Evolutionary conservation across 2,329 filamentous ascomycete species (phyloP), one percentile per base, ranked within the genome.

Genomic region (Aspergillus pseudotamarii): DNA sequence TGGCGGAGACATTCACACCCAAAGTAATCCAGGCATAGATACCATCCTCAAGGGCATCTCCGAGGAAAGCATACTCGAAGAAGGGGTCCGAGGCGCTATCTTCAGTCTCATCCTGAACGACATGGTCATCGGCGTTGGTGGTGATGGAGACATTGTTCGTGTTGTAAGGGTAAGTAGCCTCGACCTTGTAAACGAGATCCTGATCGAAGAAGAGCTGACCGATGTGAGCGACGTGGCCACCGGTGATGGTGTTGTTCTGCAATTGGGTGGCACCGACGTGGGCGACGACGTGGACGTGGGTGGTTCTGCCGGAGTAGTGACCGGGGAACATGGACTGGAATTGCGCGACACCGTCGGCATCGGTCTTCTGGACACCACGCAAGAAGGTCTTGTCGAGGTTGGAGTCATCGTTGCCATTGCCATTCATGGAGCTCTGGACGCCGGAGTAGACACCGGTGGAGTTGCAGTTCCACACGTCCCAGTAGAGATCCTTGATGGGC

Each of bases 161-260:
- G 48, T 61, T 70, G 56, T 71, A 71, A 2, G 84, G 83, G 3
- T 72, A 65, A 1, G 76, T 78, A 3, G 73, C 73, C 66, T 86
- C 82, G 57, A 89, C 83, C 48, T 78, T 65, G 30, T 66, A 68
- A 66, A 85, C 80, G 19, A 89, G 80, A 61, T 79, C 77, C 71
- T 88, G 83, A 69, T 89, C 85, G 51, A 85, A 86, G 80, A 87
- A 89, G 54, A 87, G 71, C 72, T 90, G 87, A 21, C 88, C 87
- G 45, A 89, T 82, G 73, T 90, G 87, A 10, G 83, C 80, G 57
- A 85, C 81, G 46, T 75, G 79, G 23, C 79, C 80, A 58, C 81
- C 83, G 43, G 77, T 76, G 62, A 85, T 81, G 1, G 72, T 74
- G 23, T 69, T 69, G 59, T 74, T 74, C 1, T 65, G 32, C 41